Evolutionary conservation across 148 eudicot species (phyloP), one percentile per base, ranked within the genome.

Genomic region (Rhododendron henanense): DNA sequence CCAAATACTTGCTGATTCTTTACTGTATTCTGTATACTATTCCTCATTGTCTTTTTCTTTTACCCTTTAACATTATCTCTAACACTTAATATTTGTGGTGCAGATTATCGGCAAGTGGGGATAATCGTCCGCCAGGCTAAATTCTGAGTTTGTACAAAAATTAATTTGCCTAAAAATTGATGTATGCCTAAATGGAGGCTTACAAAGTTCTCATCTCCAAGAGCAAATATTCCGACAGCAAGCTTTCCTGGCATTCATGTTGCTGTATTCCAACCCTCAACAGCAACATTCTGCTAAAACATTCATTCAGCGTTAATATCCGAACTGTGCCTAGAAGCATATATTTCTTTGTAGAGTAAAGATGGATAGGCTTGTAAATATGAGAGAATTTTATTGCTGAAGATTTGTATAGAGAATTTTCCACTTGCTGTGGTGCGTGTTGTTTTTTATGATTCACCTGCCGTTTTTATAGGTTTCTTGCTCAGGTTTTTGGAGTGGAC

Each of bases 351-450:
- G 47, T 69, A 84, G 47, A 48, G 79, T 84, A 84, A 25, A 73
- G 74, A 33, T 84, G 18, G 79, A 84, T 71, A 48, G 79, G 61
- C 63, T 73, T 84, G 85, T 84, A 84, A 48, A 84, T 84, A 31
- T 19, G 47, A 53, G 61, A 37, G 85, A 71, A 71, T 39, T 28
- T 18, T 3, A 4, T 31, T n/a, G 78, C 57, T 67, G 78, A 83
- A 47, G 79, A 28, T 44, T 13, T 41, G 75, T 39, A 83, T 3
- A 45, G 28, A 67, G 78, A 47, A 65, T 44, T 63, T 83, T 69
- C 47, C 44, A 16, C 18, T 45, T 41, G 39, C 85, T 47, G 6
- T 7, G 85, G 37, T 83, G 78, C 39, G 18, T 53, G 53, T 81
- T 55, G 65, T n/a, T 7, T 18, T 55, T 9, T 16, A 35, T 80